phyloP scores from a whole-genome alignment of 1,139 yeast genomes.

The Yamadazyma atlantica region DNA sequence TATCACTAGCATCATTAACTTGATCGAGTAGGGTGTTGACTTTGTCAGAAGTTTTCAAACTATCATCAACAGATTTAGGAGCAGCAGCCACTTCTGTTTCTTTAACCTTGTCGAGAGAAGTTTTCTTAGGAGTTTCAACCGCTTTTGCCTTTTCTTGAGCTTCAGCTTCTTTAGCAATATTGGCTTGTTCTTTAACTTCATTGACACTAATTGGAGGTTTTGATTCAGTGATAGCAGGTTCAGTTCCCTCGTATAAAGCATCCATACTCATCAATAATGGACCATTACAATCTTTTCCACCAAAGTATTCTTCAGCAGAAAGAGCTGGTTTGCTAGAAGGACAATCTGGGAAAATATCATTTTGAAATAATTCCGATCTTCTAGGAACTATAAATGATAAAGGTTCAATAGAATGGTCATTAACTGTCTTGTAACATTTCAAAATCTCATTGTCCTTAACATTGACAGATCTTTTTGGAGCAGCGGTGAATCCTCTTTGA shows the following conservation, averaged over 20 bases:
- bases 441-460: constrained; percentile 83
- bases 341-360: constrained; percentile 89
- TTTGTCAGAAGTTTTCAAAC: constrained; percentile 38
- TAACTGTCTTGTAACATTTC: constrained; percentile 78
- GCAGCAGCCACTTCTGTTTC: constrained; percentile 11
- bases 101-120: constrained; percentile 15
- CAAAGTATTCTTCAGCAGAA: constrained; percentile 74
- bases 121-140: constrained; percentile 10
- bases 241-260: constrained; percentile 74
- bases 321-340: constrained; percentile 80
- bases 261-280: constrained; percentile 82
- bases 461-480: constrained; percentile 80
- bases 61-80: constrained; percentile 34
- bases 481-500: constrained; percentile 91
- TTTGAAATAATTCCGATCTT: constrained; percentile 89
- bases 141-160: constrained; percentile 17
- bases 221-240: constrained; percentile 41
- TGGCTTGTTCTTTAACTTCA: constrained; percentile 24
- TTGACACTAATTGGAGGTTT: constrained; percentile 30
- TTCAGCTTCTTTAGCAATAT: constrained; percentile 22
- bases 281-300: constrained; percentile 74
- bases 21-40: constrained; percentile 39
- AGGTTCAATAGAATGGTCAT: constrained; percentile 82
- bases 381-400: constrained; percentile 91
- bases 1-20: constrained; percentile 42